A percentile compares a stretch with the other conserved stretches of the same genome.
These are phyloP conservation scores for Sapria himalayana DNA, from an alignment of 345 rosid species.

Conservation along the genomic window DNA sequence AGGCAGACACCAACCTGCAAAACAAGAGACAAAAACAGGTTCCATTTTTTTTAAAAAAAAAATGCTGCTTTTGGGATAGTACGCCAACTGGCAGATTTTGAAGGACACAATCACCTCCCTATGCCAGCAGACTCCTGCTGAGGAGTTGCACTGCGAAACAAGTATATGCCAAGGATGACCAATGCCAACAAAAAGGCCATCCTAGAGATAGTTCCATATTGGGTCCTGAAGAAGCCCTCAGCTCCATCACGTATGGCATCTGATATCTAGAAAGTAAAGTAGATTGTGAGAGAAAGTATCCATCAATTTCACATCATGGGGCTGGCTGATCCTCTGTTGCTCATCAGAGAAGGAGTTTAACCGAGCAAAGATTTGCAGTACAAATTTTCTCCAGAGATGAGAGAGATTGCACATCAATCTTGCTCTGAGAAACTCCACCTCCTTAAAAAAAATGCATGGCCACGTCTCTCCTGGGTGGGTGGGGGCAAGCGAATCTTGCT, in stretches of 20 bases:
- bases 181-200: slow-evolving; percentile 86
- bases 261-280: slow-evolving; percentile 52
- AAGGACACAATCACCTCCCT: slow-evolving; percentile 44
- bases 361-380: too few species aligned
- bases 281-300: too few species aligned
- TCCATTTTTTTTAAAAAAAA: slow-evolving; percentile 4
- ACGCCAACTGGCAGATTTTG: slow-evolving; percentile 1
- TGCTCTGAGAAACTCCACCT: too few species aligned
- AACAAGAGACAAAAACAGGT: slow-evolving; percentile 10
- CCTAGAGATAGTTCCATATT: slow-evolving; percentile 86
- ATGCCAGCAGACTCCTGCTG: slow-evolving; percentile 95
- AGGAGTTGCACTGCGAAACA: slow-evolving; percentile 74
- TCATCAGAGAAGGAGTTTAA: too few species aligned
- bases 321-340: too few species aligned
- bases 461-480: too few species aligned
- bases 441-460: too few species aligned
- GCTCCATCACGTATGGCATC: slow-evolving; percentile 99
- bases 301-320: too few species aligned
- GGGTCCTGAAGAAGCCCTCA: slow-evolving; percentile 96
- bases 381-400: too few species aligned
- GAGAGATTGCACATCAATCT: too few species aligned
- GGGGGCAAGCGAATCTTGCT: too few species aligned
- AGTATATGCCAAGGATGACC: slow-evolving; percentile 66
- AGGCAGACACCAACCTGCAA: slow-evolving; percentile 64
- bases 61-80: slow-evolving; percentile 1